Percentiles rank a stretch among this genome's conserved stretches.
Evolutionary conservation across 257 asterid species (phyloP).

Genomic region (Schizonepeta tenuifolia): DNA sequence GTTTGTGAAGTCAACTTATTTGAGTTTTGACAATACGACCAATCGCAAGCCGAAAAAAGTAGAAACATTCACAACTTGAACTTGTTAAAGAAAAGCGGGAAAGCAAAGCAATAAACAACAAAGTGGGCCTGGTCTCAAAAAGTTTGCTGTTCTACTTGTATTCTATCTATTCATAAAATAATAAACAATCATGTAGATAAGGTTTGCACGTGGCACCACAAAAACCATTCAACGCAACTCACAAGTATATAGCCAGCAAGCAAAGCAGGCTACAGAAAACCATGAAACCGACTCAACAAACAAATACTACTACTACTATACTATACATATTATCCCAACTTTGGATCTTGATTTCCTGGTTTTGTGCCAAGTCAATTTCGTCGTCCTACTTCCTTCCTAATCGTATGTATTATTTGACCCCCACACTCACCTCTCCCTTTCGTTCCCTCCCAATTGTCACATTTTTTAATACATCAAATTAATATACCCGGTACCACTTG

Average conservation of each 20-base stretch:
- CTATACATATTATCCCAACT: too few relatives aligned
- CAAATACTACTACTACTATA: too few relatives aligned
- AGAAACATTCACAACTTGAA: too few relatives aligned
- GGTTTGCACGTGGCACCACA: background rate
- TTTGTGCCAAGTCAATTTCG: constrained; percentile 25
- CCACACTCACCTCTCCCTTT: background rate
- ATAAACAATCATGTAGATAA: background rate
- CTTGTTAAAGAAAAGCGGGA: too few relatives aligned
- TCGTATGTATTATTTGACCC: constrained; percentile 24
- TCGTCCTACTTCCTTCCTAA: background rate
- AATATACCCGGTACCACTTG: too few relatives aligned
- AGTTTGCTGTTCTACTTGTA: too few relatives aligned
- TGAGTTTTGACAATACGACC: background rate
- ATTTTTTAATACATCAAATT: too few relatives aligned
- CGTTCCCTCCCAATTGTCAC: background rate
- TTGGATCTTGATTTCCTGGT: background rate
- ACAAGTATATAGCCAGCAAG: background rate
- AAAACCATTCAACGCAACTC: background rate
- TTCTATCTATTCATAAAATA: background rate
- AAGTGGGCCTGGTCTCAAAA: too few relatives aligned
- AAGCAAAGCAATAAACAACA: too few relatives aligned
- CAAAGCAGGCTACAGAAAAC: constrained; percentile 6
- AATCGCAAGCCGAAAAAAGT: background rate
- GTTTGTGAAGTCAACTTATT: background rate
- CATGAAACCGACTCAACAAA: constrained; percentile 18